Percentiles rank a stretch among this genome's conserved stretches.
Evolutionary conservation across 2,329 filamentous ascomycete genomes (phyloP).

Genomic region (Trichocomaceae sp.): DNA sequence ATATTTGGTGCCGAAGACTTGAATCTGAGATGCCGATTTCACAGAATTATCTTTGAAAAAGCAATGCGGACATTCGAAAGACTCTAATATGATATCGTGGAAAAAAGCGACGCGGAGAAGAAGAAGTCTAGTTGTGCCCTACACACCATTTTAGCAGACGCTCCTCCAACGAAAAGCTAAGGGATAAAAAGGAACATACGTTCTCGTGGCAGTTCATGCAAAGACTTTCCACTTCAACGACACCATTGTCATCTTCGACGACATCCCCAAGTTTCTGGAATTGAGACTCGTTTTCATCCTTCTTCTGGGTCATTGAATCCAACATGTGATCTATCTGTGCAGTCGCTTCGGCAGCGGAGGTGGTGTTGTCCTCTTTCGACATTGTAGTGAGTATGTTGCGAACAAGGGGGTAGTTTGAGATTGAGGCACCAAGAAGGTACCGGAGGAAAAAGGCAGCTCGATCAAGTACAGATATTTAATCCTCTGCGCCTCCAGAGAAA

Average conservation of each 20-base stretch:
- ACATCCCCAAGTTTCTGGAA: slow-evolving; percentile 36
- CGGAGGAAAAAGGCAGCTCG: neutral
- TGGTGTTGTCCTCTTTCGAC: slow-evolving; percentile 12
- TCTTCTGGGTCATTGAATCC: slow-evolving; percentile 13
- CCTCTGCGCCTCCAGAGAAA: neutral
- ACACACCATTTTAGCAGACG: slow-evolving; percentile 14
- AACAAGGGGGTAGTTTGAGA: neutral
- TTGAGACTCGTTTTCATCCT: slow-evolving; percentile 22
- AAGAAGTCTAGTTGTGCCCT: slow-evolving; percentile 80
- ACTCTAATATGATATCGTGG: slow-evolving; percentile 95
- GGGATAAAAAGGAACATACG: slow-evolving; percentile 38
- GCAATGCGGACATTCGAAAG: slow-evolving; percentile 88
- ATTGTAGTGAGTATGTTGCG: neutral
- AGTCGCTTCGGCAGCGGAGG: neutral
- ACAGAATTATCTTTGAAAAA: slow-evolving; percentile 87
- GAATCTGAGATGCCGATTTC: slow-evolving; percentile 84
- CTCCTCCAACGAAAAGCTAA: slow-evolving; percentile 3
- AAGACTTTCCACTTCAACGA: slow-evolving; percentile 57
- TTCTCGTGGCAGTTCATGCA: slow-evolving; percentile 83
- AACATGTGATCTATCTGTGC: slow-evolving; percentile 14
- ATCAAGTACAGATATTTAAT: too few species aligned
- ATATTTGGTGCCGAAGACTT: slow-evolving; percentile 79
- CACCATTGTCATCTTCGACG: slow-evolving; percentile 37
- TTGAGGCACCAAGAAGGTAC: neutral
- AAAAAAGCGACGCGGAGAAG: slow-evolving; percentile 94